Base-by-base conservation (phyloP, 2,329 filamentous ascomycete species). In the Epichloe uncinata region DNA sequence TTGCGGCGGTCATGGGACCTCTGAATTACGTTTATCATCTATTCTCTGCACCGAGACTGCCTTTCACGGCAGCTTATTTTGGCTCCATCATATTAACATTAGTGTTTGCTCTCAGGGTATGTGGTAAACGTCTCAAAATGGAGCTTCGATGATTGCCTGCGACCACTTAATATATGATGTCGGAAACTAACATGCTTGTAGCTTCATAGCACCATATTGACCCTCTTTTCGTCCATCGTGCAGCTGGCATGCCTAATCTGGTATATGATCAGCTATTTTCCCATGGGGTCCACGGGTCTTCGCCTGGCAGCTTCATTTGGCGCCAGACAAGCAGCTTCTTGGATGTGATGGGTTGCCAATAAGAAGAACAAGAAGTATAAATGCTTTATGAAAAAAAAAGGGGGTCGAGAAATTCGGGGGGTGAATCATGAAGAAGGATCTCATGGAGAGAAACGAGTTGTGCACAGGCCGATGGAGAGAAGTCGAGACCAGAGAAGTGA, bases 201-300 rank as follows among this genome's bases (percentile, higher is more conserved):
- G 89, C 81, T 95, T 56, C 85, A 85, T 64, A 91, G 77, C 63
- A 89, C 86, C 40, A 69, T 94, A 54, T 79, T 97, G 56, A 97
- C 93, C 15, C 73, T 97, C 49, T 72, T 96, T 55, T 85, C 89
- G 20, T 82, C 87, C 54, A 75, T 96, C 53, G 71, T 90, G 58
- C 93, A 98, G 66, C 74, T 97, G 49, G 82, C 83, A 48, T 86
- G 85, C 55, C 73, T 97, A 55, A 56, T 87, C 44, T 97, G 91
- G 91, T 97, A 97, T 69, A 75, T 96, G 44, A 82, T 97, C 66
- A 95, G 87, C 69, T 98, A 98, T 68, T 97, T 97, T 61, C 93
- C 93, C 26, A 95, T 97, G 90, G 93, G 93, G 40, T 87, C 86
- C 51, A 86, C 84, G 50, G 88, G 93, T 41, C 71, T 98, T 56